phyloP scores from a whole-genome alignment of 495 filamentous ascomycete species.

The Trichoderma virens region DNA sequence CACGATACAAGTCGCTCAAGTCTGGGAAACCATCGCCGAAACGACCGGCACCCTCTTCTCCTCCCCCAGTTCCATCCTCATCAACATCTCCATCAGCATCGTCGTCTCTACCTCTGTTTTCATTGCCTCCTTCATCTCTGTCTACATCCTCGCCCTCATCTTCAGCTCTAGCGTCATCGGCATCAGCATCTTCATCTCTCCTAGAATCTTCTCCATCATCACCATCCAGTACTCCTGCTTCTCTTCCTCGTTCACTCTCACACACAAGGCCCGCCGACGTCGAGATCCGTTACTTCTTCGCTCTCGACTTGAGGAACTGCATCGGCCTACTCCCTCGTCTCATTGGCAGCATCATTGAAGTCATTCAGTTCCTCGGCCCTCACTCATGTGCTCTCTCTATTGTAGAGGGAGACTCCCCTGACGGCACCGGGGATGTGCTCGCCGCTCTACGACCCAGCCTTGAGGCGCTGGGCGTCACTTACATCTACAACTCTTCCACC shows the following conservation, averaged over 20 bases:
- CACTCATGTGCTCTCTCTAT: constrained; percentile 42
- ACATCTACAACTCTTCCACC: constrained; percentile 28
- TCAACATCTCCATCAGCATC: neutral
- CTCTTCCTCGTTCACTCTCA: neutral
- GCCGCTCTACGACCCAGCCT: constrained; percentile 25
- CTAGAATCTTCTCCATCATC: neutral
- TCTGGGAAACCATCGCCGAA: neutral
- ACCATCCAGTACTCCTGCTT: neutral
- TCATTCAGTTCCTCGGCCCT: constrained; percentile 41
- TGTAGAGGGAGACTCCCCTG: constrained; percentile 40
- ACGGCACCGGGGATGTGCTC: constrained; percentile 44
- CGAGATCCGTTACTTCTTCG: constrained; percentile 35
- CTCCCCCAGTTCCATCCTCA: neutral
- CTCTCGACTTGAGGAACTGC: constrained; percentile 38
- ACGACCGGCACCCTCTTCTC: neutral
- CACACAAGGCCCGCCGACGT: neutral
- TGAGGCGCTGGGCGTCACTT: constrained; percentile 25
- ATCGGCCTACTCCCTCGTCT: constrained; percentile 36
- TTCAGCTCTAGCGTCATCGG: no score
- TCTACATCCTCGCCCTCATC: neutral
- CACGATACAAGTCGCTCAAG: neutral
- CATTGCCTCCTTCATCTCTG: neutral
- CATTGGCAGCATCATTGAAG: constrained; percentile 36
- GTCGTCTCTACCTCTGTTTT: neutral
- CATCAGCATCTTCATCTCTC: no score